Base-by-base conservation (phyloP, 1,139 yeast species). In the Petasospora fabianii region DNA sequence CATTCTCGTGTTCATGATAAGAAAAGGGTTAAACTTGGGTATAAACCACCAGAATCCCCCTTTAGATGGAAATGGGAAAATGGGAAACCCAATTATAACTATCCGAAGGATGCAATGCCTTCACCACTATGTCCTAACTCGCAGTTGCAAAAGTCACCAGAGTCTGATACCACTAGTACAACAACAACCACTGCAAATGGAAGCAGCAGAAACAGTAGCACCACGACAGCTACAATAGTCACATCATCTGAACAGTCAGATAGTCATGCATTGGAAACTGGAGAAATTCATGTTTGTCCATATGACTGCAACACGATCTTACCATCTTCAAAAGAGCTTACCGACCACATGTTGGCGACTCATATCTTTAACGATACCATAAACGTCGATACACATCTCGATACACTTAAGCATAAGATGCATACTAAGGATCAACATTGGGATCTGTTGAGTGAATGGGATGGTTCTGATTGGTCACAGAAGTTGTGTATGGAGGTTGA, bases 1-100 rank as follows among this genome's bases (percentile, higher is more conserved):
- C 96, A 88, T 59, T 72, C 81, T 78, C 78, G 73, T 47, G 68
- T 71, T 1, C 88, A 80, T 56, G 39, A 30, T 27, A 27, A 16
- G 24, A 28, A 22, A 27, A 38, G 16, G n/a, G 30, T 18, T 13
- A 60, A 65, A 47, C 20, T n/a, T 18, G 18, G 27, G 6, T 21
- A 22, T 14, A 17, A 15, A 28, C 10, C 28, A 29, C 24, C 27
- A 3, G 36, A 28, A 19, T 13, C 27, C 21, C 20, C 24, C 14
- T 18, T 12, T 20, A 32, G 9, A 24, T 35, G 32, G 28, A 28
- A 28, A 24, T 5, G 16, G 13, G 24, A 21, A 24, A 5, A 27
- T 15, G 31, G 32, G 13, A 9, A 31, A 16, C 16, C 12, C 11
- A n/a, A 9, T 15, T 22, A 31, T 19, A 4, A 22, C 6, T 22